These are phyloP conservation scores for Yamadazyma ubonensis DNA, from an alignment of 805 yeast genomes.

Conservation along the genomic window DNA sequence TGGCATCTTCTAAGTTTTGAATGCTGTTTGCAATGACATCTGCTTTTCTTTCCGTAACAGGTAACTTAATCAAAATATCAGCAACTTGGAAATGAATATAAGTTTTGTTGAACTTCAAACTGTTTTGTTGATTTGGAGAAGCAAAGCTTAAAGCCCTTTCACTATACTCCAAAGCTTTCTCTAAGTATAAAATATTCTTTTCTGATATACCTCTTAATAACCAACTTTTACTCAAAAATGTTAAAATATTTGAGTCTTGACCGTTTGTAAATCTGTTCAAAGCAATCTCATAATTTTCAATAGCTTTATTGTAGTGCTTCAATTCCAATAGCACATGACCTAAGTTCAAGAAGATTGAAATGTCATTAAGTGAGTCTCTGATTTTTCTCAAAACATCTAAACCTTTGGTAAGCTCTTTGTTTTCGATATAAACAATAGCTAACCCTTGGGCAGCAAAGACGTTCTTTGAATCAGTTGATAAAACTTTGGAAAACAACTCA, in stretches of 20 bases:
- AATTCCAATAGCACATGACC: conserved; percentile 86
- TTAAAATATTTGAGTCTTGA: conserved; percentile 63
- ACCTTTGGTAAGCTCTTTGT: conserved; percentile 70
- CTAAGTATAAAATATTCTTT: conserved; percentile 57
- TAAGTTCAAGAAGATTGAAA: conserved; percentile 76
- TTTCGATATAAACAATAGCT: conserved; percentile 89
- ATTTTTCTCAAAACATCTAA: conserved; percentile 84
- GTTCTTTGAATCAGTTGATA: conserved; percentile 77
- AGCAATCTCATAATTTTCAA: conserved; percentile 85
- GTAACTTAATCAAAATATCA: conserved; percentile 66
- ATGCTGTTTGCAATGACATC: conserved; percentile 59
- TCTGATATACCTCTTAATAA: conserved; percentile 71
- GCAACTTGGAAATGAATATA: conserved; percentile 85
- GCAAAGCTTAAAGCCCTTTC: conserved; percentile 49
- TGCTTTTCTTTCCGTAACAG: conserved; percentile 56
- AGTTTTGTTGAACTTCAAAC: conserved; percentile 72
- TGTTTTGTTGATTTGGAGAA: conserved; percentile 19
- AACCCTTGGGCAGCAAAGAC: conserved; percentile 98
- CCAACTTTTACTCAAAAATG: conserved; percentile 88
- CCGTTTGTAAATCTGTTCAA: conserved; percentile 60
- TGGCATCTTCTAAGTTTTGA: conserved; percentile 60
- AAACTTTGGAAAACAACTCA: conserved; percentile 84
- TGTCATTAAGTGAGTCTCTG: conserved; percentile 84
- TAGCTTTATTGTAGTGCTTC: conserved; percentile 79
- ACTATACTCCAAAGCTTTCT: conserved; percentile 62